Evolutionary conservation across 164 flowering plant species (phyloP).

Genomic region (Annona cherimola): DNA sequence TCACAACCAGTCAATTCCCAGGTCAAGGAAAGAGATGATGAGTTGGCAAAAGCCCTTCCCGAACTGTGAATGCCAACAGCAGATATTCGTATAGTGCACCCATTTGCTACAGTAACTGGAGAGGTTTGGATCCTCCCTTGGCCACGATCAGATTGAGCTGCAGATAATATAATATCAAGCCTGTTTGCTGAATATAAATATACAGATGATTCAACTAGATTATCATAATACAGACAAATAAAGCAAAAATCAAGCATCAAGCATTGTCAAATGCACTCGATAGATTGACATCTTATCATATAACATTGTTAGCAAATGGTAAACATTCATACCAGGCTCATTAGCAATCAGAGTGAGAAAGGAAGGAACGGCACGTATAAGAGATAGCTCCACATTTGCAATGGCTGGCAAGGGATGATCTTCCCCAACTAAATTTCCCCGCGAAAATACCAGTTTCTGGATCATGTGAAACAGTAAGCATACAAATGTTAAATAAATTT

Average conservation of each 20-base stretch:
- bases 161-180: slow-evolving; percentile 37
- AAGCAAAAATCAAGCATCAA: neutral
- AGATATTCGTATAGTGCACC: slow-evolving; percentile 70
- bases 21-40: slow-evolving; percentile 71
- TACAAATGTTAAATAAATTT: neutral
- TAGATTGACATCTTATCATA: neutral
- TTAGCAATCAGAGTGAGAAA: slow-evolving; percentile 68
- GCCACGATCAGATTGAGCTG: slow-evolving; percentile 57
- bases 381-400: slow-evolving; percentile 45
- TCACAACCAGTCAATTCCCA: slow-evolving; percentile 73
- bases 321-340: slow-evolving; percentile 51
- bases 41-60: slow-evolving; percentile 86
- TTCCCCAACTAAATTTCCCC: slow-evolving; percentile 81
- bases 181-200: slow-evolving; percentile 46
- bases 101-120: slow-evolving; percentile 83
- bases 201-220: neutral
- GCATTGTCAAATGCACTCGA: neutral
- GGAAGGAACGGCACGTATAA: slow-evolving; percentile 63
- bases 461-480: slow-evolving; percentile 5
- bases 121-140: slow-evolving; percentile 40
- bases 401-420: slow-evolving; percentile 72
- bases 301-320: neutral
- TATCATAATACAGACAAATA: neutral
- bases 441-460: slow-evolving; percentile 67
- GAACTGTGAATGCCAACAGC: slow-evolving; percentile 71